Base-by-base conservation (phyloP, 257 asterid genomes). In the Cinchona pubescens region DNA sequence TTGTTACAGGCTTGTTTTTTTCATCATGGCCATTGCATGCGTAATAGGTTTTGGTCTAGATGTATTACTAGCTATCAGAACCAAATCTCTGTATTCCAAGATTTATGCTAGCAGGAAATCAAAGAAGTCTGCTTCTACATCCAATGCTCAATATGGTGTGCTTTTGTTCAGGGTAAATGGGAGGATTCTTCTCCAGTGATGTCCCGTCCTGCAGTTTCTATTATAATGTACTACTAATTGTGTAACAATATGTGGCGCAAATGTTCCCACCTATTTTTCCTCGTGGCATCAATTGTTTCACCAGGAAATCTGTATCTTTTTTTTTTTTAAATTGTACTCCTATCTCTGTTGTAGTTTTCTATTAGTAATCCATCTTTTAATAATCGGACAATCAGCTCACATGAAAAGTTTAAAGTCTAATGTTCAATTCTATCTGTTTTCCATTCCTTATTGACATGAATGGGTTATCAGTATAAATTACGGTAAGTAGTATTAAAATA, bases 1-100 rank as follows among this genome's bases (percentile, higher is more conserved):
- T 27, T 85, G 89, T 70, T 85, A 82, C 73, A 61, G 87, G 80
- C 80, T 85, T 32, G 89, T 85, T 51, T 85, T 82, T 49, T 79
- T 85, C 37, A 83, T 85, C 19, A 85, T 85, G 89, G 80, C 89
- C 15, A 72, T 82, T 46, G 88, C 78, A 30, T 82, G 86, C 49
- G 32, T 82, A 32, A 78, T 85, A 55, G 88, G 89, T 35, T 85
- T 82, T 53, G 80, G 82, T 19, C 48, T 85, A 21, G 89, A 85
- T 74, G 73, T 85, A 32, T 21, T 76, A 15, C 42, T 85, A 21
- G 46, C 86, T 0, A 55, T 83, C 35, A 79, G 87, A 61, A 85
- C 89, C 34, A 82, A 74, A 74, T 53, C 51, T 5, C 4, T 85
- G 25, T 82, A 85, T 43, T 73, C 82, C 30, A 78, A 75, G 75